Percentiles rank a stretch among this genome's conserved stretches.
Evolutionary conservation across 2,329 filamentous ascomycete genomes (phyloP).

Genomic region (Ceratocystiopsis sp.): DNA sequence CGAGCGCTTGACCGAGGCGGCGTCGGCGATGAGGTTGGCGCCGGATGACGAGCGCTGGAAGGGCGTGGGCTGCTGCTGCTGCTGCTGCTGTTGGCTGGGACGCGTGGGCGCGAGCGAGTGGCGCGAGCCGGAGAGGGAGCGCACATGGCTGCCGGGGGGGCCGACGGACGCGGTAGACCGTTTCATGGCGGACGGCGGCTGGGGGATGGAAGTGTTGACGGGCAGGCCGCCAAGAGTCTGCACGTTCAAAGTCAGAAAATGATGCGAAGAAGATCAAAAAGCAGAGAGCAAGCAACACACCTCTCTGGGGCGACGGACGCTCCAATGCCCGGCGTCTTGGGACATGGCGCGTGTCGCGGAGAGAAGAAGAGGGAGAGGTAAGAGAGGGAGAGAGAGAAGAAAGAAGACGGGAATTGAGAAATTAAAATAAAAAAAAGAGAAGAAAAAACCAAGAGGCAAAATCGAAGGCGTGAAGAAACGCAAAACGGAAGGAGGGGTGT

Average conservation of each 20-base stretch:
- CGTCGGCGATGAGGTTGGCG: conserved; percentile 48
- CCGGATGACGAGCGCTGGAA: conserved; percentile 78
- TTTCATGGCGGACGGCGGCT: conserved; percentile 87
- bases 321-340: conserved; percentile 77
- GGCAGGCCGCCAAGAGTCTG: conserved; percentile 78
- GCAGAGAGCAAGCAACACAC: conserved; percentile 27
- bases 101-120: conserved; percentile 73
- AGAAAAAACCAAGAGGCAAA: background rate
- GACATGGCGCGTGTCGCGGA: conserved; percentile 41
- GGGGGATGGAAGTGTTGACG: conserved; percentile 70
- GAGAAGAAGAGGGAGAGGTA: too few species aligned
- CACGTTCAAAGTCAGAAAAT: conserved; percentile 6
- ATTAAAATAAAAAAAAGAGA: too few species aligned
- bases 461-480: background rate
- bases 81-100: conserved; percentile 47
- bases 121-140: conserved; percentile 66
- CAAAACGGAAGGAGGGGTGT: too few species aligned
- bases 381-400: too few species aligned
- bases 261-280: conserved; percentile 2
- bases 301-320: conserved; percentile 80
- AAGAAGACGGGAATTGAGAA: too few species aligned
- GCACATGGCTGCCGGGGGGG: conserved; percentile 45
- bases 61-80: conserved; percentile 25
- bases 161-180: conserved; percentile 59
- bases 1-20: conserved; percentile 68